A percentile compares a stretch with the other conserved stretches of the same genome.
Conservation (phyloP, 441 rosid species). For the Pelargonium citronellum region DNA sequence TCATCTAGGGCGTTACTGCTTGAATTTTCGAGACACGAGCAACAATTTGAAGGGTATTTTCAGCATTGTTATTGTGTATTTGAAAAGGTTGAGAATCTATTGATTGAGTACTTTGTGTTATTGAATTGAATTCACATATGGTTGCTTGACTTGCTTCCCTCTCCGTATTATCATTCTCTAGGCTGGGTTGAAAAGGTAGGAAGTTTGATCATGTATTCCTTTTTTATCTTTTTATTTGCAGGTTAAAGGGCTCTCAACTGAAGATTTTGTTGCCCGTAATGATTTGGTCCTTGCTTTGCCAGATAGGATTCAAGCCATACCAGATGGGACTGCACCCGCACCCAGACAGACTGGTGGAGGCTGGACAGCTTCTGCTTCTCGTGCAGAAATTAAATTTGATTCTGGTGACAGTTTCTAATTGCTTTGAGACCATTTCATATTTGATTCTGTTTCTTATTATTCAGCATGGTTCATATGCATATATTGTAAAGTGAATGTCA, state of each 20-base stretch:
- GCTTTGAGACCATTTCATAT: background rate
- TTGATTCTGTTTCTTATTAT: background rate
- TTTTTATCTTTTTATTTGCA: conserved; percentile 16
- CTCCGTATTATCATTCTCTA: too few species aligned
- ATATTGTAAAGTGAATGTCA: background rate
- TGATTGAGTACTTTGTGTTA: too few species aligned
- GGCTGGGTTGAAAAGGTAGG: too few species aligned
- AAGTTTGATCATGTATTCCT: too few species aligned
- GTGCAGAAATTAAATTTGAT: conserved; percentile 82
- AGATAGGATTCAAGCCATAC: conserved; percentile 48
- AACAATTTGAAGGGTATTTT: too few species aligned
- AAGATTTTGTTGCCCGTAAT: conserved; percentile 39
- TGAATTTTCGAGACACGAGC: background rate
- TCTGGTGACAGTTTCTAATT: conserved; percentile 45
- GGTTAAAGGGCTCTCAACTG: conserved; percentile 55
- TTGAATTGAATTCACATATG: too few species aligned
- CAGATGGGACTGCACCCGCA: conserved; percentile 40
- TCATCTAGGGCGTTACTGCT: background rate
- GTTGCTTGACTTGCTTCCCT: too few species aligned
- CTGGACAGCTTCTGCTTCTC: conserved; percentile 68
- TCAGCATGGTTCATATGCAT: background rate
- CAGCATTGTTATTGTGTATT: too few species aligned
- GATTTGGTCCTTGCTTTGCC: conserved; percentile 45
- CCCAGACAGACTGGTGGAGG: conserved; percentile 61
- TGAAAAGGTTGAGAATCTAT: too few species aligned